Conservation (phyloP, 176 grass and related monocot species). For the Musa schizocarpa region DNA sequence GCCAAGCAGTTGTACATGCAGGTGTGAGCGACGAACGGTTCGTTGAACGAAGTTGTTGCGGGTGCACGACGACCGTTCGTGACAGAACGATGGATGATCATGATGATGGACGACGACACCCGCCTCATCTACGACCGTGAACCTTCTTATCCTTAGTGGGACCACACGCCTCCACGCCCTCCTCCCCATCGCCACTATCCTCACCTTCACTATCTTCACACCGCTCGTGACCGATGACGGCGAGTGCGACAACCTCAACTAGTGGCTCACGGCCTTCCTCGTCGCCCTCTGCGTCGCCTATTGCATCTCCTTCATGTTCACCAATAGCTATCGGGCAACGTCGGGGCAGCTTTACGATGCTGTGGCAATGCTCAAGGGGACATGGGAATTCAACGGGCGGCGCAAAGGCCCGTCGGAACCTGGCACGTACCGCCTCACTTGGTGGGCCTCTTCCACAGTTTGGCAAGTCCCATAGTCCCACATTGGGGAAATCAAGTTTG, state of each 20-base stretch:
- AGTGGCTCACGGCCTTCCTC: constrained; percentile 36
- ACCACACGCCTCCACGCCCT: constrained; percentile 65
- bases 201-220: constrained; percentile 73
- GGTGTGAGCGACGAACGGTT: no score
- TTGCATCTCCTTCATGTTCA: constrained; percentile 48
- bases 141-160: constrained; percentile 58
- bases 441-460: constrained; percentile 74
- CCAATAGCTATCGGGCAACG: constrained; percentile 58
- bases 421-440: constrained; percentile 41
- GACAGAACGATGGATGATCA: no score
- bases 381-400: constrained; percentile 42
- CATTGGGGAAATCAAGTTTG: no score
- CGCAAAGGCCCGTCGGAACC: constrained; percentile 23
- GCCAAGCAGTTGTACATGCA: no score
- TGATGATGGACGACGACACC: no score
- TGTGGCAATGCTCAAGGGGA: constrained; percentile 41
- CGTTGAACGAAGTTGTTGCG: no score
- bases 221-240: constrained; percentile 61
- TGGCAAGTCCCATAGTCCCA: no score
- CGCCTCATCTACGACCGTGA: constrained; percentile 23
- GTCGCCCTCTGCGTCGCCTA: no score
- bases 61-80: no score
- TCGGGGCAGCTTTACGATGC: constrained; percentile 47
- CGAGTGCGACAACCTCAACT: constrained; percentile 33
- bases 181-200: constrained; percentile 68